A percentile compares a stretch with the other conserved stretches of the same genome.
These are phyloP conservation scores for Kalmusia sp. DNA, from an alignment of 2,329 filamentous ascomycete species.

Conservation along the genomic window DNA sequence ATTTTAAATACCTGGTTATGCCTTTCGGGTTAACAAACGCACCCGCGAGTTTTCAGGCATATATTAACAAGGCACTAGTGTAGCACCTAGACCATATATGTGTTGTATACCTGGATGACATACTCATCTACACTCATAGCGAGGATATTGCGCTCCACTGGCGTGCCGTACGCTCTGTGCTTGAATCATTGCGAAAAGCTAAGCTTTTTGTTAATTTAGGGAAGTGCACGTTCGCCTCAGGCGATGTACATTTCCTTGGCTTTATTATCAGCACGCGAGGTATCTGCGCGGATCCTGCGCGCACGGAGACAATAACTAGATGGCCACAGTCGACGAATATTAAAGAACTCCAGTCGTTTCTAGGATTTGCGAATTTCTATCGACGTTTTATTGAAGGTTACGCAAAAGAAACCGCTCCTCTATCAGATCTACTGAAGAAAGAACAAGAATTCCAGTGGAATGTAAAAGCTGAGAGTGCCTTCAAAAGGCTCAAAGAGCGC, in stretches of 20 bases:
- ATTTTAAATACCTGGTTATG: too few species aligned
- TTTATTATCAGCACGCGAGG: not conserved
- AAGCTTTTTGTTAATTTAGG: not conserved
- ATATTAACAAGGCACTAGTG: too few species aligned
- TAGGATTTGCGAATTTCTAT: not conserved
- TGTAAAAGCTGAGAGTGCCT: not conserved
- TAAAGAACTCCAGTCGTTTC: not conserved
- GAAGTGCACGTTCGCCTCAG: not conserved
- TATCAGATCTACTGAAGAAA: not conserved
- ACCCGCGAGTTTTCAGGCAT: too few species aligned
- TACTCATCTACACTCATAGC: too few species aligned
- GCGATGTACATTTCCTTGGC: not conserved
- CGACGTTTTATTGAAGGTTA: not conserved
- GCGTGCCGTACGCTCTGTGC: too few species aligned
- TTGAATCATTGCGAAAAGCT: too few species aligned
- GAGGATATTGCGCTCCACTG: too few species aligned
- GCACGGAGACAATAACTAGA: not conserved
- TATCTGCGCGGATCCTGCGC: not conserved
- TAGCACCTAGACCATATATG: too few species aligned
- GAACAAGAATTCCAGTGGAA: not conserved
- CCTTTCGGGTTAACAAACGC: too few species aligned
- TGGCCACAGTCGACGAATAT: not conserved
- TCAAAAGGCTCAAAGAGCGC: not conserved
- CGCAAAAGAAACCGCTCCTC: too few species aligned
- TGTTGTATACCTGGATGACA: too few species aligned